A percentile compares a stretch with the other conserved stretches of the same genome.
These are phyloP conservation scores for Podila horticola DNA, from an alignment of 192 early-diverging fungal genomes.

Conservation along the genomic window DNA sequence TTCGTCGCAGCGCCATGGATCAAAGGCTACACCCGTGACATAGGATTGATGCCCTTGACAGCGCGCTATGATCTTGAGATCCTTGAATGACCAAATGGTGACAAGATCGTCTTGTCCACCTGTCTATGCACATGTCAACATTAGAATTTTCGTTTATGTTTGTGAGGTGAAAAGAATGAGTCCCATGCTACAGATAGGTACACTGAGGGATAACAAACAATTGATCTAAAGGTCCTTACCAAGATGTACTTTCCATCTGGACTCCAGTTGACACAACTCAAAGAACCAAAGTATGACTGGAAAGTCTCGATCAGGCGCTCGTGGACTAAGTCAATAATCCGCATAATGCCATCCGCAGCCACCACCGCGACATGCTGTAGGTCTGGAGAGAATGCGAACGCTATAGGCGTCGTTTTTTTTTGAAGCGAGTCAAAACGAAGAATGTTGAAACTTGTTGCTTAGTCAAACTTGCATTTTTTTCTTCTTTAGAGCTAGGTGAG, in stretches of 20 bases:
- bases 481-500: neutral
- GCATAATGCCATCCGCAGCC: conserved; percentile 79
- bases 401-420: conserved; percentile 31
- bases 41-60: conserved; percentile 95
- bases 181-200: too few species aligned
- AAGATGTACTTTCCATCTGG: conserved; percentile 87
- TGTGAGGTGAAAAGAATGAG: too few species aligned
- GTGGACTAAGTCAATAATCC: conserved; percentile 76
- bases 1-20: conserved; percentile 82
- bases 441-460: too few species aligned
- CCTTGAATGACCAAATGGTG: conserved; percentile 89
- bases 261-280: conserved; percentile 91
- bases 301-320: conserved; percentile 87
- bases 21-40: conserved; percentile 89
- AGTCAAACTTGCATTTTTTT: too few species aligned
- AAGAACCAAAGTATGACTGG: conserved; percentile 85
- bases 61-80: conserved; percentile 80
- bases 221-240: neutral
- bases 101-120: conserved; percentile 96
- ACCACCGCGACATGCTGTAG: conserved; percentile 80
- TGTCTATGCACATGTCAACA: conserved; percentile 27
- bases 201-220: too few species aligned
- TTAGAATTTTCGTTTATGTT: too few species aligned
- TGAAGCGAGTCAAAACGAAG: neutral
- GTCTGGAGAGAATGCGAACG: conserved; percentile 88